phyloP scores from a whole-genome alignment of 2,329 filamentous ascomycete genomes.

The Penicillium sp. region DNA sequence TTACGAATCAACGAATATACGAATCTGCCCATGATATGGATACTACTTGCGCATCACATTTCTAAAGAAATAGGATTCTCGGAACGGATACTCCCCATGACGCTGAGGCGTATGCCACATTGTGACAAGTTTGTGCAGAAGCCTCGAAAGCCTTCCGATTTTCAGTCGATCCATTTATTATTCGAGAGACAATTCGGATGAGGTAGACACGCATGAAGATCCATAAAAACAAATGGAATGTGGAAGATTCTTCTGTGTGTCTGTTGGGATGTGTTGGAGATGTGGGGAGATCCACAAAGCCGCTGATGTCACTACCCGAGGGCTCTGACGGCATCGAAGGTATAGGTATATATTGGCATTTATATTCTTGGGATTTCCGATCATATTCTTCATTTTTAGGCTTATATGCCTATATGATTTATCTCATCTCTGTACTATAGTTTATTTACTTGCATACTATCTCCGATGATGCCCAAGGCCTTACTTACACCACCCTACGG shows the following conservation, averaged over 20 bases:
- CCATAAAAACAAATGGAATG: neutral
- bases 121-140: neutral
- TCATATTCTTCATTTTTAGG: no score
- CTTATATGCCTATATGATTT: no score
- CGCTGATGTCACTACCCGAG: conserved; percentile 5
- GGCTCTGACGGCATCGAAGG: neutral
- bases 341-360: neutral
- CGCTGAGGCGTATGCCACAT: neutral
- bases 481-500: conserved; percentile 8
- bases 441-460: neutral
- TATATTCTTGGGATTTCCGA: neutral
- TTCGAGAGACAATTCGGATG: neutral
- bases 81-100: neutral
- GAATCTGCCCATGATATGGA: neutral
- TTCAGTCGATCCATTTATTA: neutral
- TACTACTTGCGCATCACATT: neutral
- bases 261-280: neutral
- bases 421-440: neutral
- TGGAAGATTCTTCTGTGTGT: neutral
- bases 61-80: neutral
- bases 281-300: conserved; percentile 4
- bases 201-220: neutral
- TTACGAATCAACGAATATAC: neutral
- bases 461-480: neutral
- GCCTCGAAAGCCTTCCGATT: neutral